phyloP scores from a whole-genome alignment of 139 green algal species.

The Asterochloris erici region DNA sequence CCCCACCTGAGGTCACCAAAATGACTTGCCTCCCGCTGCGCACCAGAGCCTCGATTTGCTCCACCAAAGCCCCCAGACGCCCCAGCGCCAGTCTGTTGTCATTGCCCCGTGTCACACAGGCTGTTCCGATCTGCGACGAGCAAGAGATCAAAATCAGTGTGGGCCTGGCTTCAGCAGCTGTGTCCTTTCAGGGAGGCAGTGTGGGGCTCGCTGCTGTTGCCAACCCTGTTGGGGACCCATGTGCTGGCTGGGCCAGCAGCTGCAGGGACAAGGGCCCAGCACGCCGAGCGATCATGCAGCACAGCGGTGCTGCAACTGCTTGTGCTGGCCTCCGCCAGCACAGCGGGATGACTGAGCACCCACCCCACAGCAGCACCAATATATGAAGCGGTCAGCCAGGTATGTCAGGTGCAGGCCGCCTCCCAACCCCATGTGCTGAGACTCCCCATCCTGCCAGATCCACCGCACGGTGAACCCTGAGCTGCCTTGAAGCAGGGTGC shows the following conservation, averaged over 20 bases:
- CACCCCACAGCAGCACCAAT: too few relatives aligned
- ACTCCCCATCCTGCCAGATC: too few relatives aligned
- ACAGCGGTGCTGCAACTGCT: neutral
- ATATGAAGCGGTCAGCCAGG: too few relatives aligned
- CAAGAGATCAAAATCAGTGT: neutral
- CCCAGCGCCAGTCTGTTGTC: conserved; percentile 44
- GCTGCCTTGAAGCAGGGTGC: too few relatives aligned
- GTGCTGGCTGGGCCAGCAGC: neutral
- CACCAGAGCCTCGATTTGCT: conserved; percentile 53
- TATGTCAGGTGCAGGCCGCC: too few relatives aligned
- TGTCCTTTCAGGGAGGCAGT: neutral
- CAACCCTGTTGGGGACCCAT: neutral
- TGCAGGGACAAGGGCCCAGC: neutral
- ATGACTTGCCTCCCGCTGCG: conserved; percentile 44
- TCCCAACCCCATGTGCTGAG: too few relatives aligned
- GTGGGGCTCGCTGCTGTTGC: neutral
- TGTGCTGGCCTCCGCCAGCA: too few relatives aligned
- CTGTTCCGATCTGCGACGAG: conserved; percentile 41
- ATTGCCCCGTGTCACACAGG: conserved; percentile 33
- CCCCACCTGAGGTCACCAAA: conserved; percentile 40
- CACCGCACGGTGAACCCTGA: too few relatives aligned
- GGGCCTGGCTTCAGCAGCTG: neutral
- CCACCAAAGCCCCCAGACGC: conserved; percentile 38
- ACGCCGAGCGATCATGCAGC: neutral
- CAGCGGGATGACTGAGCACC: too few relatives aligned